Evolutionary conservation across 768 basidiomycete species (phyloP).

Genomic region (Aureoboletus auriporus): DNA sequence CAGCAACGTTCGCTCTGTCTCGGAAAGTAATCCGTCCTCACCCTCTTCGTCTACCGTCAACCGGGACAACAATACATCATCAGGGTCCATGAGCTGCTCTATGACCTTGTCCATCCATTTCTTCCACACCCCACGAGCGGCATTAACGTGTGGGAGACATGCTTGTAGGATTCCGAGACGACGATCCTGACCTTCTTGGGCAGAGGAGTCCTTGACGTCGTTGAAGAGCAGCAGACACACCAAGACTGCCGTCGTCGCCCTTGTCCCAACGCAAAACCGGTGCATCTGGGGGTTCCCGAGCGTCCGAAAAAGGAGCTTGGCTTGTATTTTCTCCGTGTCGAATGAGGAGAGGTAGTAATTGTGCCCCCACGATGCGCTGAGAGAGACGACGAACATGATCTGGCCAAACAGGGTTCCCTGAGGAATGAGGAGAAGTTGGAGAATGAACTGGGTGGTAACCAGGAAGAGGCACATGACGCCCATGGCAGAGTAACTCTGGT

Average conservation of each 20-base stretch:
- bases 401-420: conserved; percentile 31
- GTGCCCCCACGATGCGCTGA: conserved; percentile 29
- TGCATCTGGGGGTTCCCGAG: conserved; percentile 11
- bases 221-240: conserved; percentile 16
- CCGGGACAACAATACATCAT: conserved; percentile 6
- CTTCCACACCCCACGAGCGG: conserved; percentile 17
- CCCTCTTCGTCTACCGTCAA: conserved; percentile 3
- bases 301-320: conserved; percentile 12
- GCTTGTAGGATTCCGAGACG: conserved; percentile 12
- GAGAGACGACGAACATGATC: conserved; percentile 28
- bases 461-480: conserved; percentile 22
- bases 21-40: background rate
- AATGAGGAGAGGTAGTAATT: conserved; percentile 29
- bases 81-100: conserved; percentile 10
- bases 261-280: conserved; percentile 14
- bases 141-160: conserved; percentile 13
- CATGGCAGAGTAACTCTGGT: conserved; percentile 3
- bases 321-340: conserved; percentile 27
- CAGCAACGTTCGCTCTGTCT: conserved; percentile 10
- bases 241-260: conserved; percentile 18
- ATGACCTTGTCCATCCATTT: conserved; percentile 21
- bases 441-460: conserved; percentile 26
- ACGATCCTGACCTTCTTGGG: conserved; percentile 14
- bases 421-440: conserved; percentile 31
- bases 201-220: conserved; percentile 4